Percentiles rank a stretch among this genome's conserved stretches.
Conservation (phyloP, 1,284 basidiomycete genomes). For the Wallemia hederae region DNA sequence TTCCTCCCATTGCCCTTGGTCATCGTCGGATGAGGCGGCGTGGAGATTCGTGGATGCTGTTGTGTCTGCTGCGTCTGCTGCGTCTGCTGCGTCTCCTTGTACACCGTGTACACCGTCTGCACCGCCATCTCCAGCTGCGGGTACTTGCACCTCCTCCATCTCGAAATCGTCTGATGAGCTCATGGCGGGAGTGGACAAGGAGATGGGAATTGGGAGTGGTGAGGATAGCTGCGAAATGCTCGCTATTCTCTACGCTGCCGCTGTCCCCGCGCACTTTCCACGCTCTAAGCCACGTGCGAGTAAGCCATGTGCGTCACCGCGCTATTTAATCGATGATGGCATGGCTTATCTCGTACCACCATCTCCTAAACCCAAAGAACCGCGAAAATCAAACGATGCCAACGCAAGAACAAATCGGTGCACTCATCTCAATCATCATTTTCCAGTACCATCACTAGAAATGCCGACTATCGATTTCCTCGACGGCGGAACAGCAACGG, state of each 20-base stretch:
- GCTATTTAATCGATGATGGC: too few species aligned
- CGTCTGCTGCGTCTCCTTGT: neutral
- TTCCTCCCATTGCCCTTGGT: slow-evolving; percentile 34
- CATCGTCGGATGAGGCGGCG: slow-evolving; percentile 9
- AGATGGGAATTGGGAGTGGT: neutral
- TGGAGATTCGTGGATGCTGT: neutral
- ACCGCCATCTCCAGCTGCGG: neutral
- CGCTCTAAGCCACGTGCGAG: too few species aligned
- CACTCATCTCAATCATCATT: neutral
- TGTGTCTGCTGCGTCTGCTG: neutral
- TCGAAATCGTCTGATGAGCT: neutral
- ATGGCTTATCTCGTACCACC: too few species aligned
- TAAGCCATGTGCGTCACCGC: too few species aligned
- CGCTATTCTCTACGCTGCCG: neutral
- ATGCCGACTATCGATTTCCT: neutral
- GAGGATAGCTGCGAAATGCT: neutral
- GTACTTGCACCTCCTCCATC: neutral
- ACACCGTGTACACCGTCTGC: too few species aligned
- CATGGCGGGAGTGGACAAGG: neutral
- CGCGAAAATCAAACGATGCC: neutral
- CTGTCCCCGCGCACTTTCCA: neutral
- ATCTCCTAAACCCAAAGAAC: neutral
- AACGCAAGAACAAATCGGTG: neutral
- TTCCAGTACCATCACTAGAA: neutral
- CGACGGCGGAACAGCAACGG: neutral